Base-by-base conservation (phyloP, 2,329 filamentous ascomycete genomes). In the Cladosporium cucumerinum region DNA sequence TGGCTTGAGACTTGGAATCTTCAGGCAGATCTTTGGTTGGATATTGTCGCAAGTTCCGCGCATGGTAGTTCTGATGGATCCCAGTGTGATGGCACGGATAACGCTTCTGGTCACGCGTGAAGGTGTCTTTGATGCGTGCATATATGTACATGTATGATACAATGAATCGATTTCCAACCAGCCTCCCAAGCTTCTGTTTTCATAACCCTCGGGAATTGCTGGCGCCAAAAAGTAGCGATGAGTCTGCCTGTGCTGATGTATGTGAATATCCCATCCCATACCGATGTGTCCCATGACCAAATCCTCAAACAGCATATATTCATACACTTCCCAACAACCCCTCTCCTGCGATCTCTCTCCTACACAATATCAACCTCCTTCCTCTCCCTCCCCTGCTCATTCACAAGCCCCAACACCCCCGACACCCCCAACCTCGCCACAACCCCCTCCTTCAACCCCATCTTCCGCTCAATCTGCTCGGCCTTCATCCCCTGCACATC, bases 381-480 rank as follows among this genome's bases (percentile, higher is more conserved):
- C 67, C 70, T 64, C 39, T 71, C 71, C 54, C 74, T 67, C n/a
- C 74, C 73, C 59, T 63, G 66, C 66, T 74, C 73, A 43, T 69
- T 67, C 34, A 68, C 72, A 39, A 75, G 62, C 23, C 69, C 71
- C 30, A 77, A 69, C 16, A 77, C 69, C 2, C 75, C 75, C 25
- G 55, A 66, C 21, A 59, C 25, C 10, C 76, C 76, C 58, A 78
- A 64, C 61, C 71, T 69, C 46, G 60, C 70, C 46, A 78, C 72
- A 12, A 74, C 72, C 1, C 76, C 76, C 48, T 66, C 70, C 68
- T 71, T 76, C 69, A 78, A 64, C 30, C 74, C 75, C 63, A 78
- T 61, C 30, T 55, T 66, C 63, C 67, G 65, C 68, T 78, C 76
- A 67, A 78, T 77, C 58, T 74, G 69, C 49, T 54, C 70, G 28